Conservation (phyloP, 2,329 filamentous ascomycete species). For the Falciphora oryzae region DNA sequence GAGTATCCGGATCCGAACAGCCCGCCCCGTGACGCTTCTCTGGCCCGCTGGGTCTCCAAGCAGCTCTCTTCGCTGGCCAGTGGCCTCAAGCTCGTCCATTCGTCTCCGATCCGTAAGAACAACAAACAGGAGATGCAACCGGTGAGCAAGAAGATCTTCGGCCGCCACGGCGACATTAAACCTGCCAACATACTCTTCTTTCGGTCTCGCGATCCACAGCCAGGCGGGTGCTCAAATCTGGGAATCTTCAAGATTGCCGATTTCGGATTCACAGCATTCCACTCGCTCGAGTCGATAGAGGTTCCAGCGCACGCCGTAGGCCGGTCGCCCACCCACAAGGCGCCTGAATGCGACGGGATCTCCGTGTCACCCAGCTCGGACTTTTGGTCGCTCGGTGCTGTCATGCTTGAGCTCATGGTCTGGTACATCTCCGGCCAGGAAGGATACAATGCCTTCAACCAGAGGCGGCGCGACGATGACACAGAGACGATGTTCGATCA, state of each 20-base stretch:
- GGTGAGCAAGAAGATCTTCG: slow-evolving; percentile 15
- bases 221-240: neutral
- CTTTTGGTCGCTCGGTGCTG: slow-evolving; percentile 19
- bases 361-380: slow-evolving; percentile 11
- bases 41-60: slow-evolving; percentile 14
- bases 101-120: neutral
- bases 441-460: neutral
- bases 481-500: neutral
- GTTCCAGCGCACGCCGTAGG: neutral
- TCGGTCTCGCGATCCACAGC: neutral
- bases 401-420: slow-evolving; percentile 18
- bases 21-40: neutral
- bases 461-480: neutral
- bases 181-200: slow-evolving; percentile 20
- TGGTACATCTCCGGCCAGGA: slow-evolving; percentile 5
- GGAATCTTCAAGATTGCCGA: slow-evolving; percentile 12
- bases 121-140: neutral
- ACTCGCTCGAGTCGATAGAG: slow-evolving; percentile 3
- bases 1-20: slow-evolving; percentile 11
- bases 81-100: slow-evolving; percentile 10
- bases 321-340: slow-evolving; percentile 9
- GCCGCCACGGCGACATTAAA: slow-evolving; percentile 18
- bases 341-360: slow-evolving; percentile 14
- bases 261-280: slow-evolving; percentile 15
- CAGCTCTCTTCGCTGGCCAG: slow-evolving; percentile 16